These are phyloP conservation scores for Adansonia rubrostipa DNA, from an alignment of 441 rosid genomes.

Conservation along the genomic window DNA sequence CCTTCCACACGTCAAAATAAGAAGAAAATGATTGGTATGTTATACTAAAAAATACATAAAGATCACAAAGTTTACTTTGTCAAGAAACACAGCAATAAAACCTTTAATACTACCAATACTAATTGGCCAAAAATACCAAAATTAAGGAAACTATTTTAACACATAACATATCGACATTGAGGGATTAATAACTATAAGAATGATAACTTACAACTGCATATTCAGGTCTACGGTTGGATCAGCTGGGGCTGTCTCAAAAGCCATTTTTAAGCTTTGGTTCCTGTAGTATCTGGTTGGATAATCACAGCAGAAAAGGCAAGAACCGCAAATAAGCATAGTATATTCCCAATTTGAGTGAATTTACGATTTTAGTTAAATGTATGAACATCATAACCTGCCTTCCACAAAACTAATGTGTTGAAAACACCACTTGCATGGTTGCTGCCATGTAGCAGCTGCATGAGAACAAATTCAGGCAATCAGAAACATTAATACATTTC, in stretches of 20 bases:
- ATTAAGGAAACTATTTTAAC: not conserved
- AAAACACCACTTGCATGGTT: slow-evolving; percentile 93
- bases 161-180: slow-evolving; percentile 6
- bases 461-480: slow-evolving; percentile 25
- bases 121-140: no score
- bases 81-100: slow-evolving; percentile 3
- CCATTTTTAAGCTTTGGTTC: slow-evolving; percentile 68
- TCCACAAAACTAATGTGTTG: slow-evolving; percentile 67
- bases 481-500: slow-evolving; percentile 24
- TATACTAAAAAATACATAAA: not conserved
- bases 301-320: slow-evolving; percentile 23
- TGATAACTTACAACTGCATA: slow-evolving; percentile 86
- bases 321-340: slow-evolving; percentile 9
- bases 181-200: slow-evolving; percentile 1
- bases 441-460: slow-evolving; percentile 99
- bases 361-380: not conserved
- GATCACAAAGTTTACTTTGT: not conserved
- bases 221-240: slow-evolving; percentile 96
- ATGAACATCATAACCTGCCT: slow-evolving; percentile 47
- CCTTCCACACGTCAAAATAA: not conserved
- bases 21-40: not conserved
- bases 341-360: not conserved
- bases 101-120: slow-evolving; percentile 2
- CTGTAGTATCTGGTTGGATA: slow-evolving; percentile 60
- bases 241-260: slow-evolving; percentile 90